Percentiles rank a stretch among this genome's conserved stretches.
phyloP scores from a whole-genome alignment of 768 basidiomycete species.

The Hypholoma fasciculare region DNA sequence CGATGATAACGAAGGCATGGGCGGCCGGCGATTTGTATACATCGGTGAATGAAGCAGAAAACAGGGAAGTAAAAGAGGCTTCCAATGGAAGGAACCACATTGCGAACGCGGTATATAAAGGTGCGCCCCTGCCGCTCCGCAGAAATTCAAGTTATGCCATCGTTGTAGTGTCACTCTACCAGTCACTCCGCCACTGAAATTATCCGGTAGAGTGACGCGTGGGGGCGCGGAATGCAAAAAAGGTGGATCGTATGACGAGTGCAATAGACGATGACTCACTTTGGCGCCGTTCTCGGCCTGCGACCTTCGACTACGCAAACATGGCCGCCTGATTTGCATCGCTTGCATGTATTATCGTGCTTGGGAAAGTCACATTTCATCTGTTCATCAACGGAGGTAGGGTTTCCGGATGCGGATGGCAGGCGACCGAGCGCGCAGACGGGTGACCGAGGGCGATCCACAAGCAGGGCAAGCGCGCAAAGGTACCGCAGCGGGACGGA shows the following conservation, averaged over 20 bases:
- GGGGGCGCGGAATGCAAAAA: slow-evolving; percentile 14
- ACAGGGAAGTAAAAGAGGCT: neutral
- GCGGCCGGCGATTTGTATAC: too few species aligned
- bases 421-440: neutral
- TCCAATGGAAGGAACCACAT: neutral
- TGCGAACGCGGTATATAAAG: slow-evolving; percentile 13
- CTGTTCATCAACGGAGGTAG: slow-evolving; percentile 35
- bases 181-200: slow-evolving; percentile 2
- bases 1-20: slow-evolving; percentile 7
- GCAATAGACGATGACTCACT: slow-evolving; percentile 54
- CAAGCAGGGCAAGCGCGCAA: slow-evolving; percentile 3
- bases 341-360: slow-evolving; percentile 73
- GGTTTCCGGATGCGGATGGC: slow-evolving; percentile 5
- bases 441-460: neutral
- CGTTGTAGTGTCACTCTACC: neutral
- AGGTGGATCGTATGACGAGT: slow-evolving; percentile 11
- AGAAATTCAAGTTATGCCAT: neutral
- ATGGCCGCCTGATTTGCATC: slow-evolving; percentile 73
- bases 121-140: slow-evolving; percentile 10
- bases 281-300: slow-evolving; percentile 75
- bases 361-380: slow-evolving; percentile 87
- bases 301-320: slow-evolving; percentile 83
- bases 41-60: slow-evolving; percentile 7
- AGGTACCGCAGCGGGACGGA: slow-evolving; percentile 7
- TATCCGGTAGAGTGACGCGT: neutral